These are phyloP conservation scores for Gillenia trifoliata DNA, from an alignment of 306 rosid species.

Conservation along the genomic window DNA sequence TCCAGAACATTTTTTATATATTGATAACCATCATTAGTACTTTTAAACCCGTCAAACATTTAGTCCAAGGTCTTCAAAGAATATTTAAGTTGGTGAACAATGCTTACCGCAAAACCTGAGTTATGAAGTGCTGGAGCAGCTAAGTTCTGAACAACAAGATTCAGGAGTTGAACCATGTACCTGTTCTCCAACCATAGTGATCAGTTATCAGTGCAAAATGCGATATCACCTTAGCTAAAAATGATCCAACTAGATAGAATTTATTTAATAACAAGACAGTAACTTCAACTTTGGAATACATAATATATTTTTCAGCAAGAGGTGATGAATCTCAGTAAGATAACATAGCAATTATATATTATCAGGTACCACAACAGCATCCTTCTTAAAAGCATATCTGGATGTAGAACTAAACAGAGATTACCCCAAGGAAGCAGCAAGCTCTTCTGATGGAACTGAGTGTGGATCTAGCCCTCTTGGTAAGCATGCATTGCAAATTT, in stretches of 20 bases:
- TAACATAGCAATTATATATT: not conserved
- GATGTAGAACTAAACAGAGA: constrained; percentile 11
- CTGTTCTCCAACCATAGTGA: constrained; percentile 44
- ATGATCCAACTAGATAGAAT: not conserved
- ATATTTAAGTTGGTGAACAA: constrained; percentile 9
- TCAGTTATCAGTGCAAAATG: constrained; percentile 23
- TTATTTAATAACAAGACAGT: not conserved
- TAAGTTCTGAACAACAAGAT: constrained; percentile 78
- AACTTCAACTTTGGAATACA: constrained; percentile 14
- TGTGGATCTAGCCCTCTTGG: constrained; percentile 94
- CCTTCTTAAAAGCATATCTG: constrained; percentile 13
- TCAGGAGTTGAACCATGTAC: constrained; percentile 93
- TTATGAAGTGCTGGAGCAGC: constrained; percentile 97
- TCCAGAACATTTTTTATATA: not conserved
- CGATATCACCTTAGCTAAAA: constrained; percentile 3
- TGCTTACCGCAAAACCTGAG: constrained; percentile 95
- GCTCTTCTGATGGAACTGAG: constrained; percentile 89
- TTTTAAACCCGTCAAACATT: not conserved
- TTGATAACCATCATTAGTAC: not conserved
- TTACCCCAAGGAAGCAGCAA: constrained; percentile 92
- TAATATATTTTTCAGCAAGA: not conserved
- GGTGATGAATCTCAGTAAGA: constrained; percentile 19
- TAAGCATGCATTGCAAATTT: constrained; percentile 84
- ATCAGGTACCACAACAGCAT: constrained; percentile 1
- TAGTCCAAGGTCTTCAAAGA: not conserved